phyloP scores from a whole-genome alignment of 495 filamentous ascomycete genomes.

The Physcia stellaris region DNA sequence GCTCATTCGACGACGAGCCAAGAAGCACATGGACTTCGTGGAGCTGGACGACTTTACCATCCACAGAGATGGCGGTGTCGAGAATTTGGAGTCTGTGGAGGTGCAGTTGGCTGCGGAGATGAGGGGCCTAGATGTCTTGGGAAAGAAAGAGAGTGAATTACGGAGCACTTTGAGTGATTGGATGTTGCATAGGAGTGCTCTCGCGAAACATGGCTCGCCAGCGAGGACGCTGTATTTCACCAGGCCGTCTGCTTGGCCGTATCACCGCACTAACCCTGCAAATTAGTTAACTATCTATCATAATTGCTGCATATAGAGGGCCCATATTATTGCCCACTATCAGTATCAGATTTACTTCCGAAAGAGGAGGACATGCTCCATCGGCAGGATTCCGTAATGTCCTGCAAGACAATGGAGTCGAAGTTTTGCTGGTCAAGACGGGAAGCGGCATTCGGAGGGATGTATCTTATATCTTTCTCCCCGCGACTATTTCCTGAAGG shows the following conservation, averaged over 20 bases:
- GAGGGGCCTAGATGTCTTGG: conserved; percentile 14
- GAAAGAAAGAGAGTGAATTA: conserved; percentile 5
- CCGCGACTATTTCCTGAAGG: too few relatives aligned
- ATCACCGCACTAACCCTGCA: too few relatives aligned
- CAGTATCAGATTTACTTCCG: too few relatives aligned
- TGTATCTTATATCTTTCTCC: too few relatives aligned
- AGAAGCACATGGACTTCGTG: conserved; percentile 36
- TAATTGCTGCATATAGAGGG: too few relatives aligned
- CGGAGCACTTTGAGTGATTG: conserved; percentile 1
- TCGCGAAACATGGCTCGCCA: not conserved
- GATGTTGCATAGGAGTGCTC: conserved; percentile 2
- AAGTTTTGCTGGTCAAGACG: too few relatives aligned
- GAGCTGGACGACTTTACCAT: conserved; percentile 47
- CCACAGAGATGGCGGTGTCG: conserved; percentile 32
- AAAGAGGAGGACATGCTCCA: too few relatives aligned
- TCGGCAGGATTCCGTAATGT: too few relatives aligned
- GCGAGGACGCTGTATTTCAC: not conserved
- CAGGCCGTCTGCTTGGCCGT: conserved; percentile 4
- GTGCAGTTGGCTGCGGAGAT: conserved; percentile 18
- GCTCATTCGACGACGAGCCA: conserved; percentile 27
- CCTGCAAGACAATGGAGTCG: too few relatives aligned
- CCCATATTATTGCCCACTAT: too few relatives aligned
- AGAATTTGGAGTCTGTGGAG: conserved; percentile 37
- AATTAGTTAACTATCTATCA: too few relatives aligned
- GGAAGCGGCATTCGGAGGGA: too few relatives aligned